Evolutionary conservation across 2,329 filamentous ascomycete genomes (phyloP).

Genomic region (Aureobasidium vineae): DNA sequence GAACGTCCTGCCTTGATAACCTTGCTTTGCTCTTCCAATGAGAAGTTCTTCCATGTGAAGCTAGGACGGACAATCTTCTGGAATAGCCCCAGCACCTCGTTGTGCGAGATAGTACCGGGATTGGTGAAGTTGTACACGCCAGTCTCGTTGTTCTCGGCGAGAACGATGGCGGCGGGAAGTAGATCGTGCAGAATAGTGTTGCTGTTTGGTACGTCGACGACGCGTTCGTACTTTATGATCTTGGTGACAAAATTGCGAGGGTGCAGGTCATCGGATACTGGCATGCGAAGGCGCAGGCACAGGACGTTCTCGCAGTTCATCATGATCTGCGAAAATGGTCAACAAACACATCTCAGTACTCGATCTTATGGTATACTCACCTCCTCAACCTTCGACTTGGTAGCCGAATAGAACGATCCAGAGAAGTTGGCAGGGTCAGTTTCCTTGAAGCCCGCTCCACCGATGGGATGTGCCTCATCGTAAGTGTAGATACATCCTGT

Average conservation of each 20-base stretch:
- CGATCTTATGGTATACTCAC: constrained; percentile 41
- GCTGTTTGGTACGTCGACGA: constrained; percentile 67
- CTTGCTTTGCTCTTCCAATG: constrained; percentile 63
- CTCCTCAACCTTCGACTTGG: constrained; percentile 64
- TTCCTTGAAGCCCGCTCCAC: constrained; percentile 60
- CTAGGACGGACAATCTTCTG: constrained; percentile 61
- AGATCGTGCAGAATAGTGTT: constrained; percentile 66
- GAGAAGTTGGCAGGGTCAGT: constrained; percentile 63
- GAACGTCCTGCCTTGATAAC: constrained; percentile 66
- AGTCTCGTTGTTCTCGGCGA: constrained; percentile 61
- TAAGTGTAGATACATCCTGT: constrained; percentile 67
- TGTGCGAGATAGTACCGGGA: constrained; percentile 68
- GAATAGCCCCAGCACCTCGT: constrained; percentile 64
- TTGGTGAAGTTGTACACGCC: constrained; percentile 71
- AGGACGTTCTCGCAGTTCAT: constrained; percentile 61
- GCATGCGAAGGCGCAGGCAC: constrained; percentile 67
- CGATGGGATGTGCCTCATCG: constrained; percentile 59
- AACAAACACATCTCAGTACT: neutral
- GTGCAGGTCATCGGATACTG: constrained; percentile 66
- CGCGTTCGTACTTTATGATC: constrained; percentile 62
- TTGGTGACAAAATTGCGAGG: constrained; percentile 68
- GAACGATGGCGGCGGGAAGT: constrained; percentile 59
- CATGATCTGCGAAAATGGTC: constrained; percentile 50
- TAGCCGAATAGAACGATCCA: constrained; percentile 67
- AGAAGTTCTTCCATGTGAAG: constrained; percentile 65